Percentiles rank a stretch among this genome's conserved stretches.
phyloP scores from a whole-genome alignment of 106 monocot species.

The Dendrobium officinale region DNA sequence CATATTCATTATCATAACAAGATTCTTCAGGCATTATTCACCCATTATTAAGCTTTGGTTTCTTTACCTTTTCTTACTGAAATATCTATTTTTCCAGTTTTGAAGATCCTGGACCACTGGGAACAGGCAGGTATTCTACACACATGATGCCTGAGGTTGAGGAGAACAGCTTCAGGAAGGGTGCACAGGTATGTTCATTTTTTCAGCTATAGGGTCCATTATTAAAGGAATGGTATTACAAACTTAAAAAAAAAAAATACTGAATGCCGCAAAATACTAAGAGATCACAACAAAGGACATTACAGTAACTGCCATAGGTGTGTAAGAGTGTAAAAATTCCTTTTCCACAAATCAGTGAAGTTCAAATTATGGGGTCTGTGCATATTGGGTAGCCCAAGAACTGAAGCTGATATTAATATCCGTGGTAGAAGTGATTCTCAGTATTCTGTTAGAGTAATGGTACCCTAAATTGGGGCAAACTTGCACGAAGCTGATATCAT shows the following conservation, averaged over 20 bases:
- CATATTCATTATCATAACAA: not conserved
- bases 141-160: conserved; percentile 73
- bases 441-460: too few species aligned
- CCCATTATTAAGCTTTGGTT: not conserved
- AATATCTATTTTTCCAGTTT: conserved; percentile 34
- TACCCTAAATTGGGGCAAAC: too few species aligned
- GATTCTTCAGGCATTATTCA: not conserved
- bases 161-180: conserved; percentile 55
- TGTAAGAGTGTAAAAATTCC: not conserved
- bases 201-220: not conserved
- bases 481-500: too few species aligned
- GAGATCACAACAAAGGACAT: not conserved
- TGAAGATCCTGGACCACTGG: conserved; percentile 72
- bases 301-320: not conserved
- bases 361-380: too few species aligned
- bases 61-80: conserved; percentile 3
- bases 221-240: not conserved
- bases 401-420: too few species aligned
- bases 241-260: not conserved
- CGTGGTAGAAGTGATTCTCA: too few species aligned
- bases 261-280: not conserved
- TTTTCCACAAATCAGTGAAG: not conserved
- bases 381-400: too few species aligned
- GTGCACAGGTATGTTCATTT: conserved; percentile 46
- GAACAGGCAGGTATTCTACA: conserved; percentile 56